Conservation (phyloP, 2,329 filamentous ascomycete species). For the Sclerotinia minor region DNA sequence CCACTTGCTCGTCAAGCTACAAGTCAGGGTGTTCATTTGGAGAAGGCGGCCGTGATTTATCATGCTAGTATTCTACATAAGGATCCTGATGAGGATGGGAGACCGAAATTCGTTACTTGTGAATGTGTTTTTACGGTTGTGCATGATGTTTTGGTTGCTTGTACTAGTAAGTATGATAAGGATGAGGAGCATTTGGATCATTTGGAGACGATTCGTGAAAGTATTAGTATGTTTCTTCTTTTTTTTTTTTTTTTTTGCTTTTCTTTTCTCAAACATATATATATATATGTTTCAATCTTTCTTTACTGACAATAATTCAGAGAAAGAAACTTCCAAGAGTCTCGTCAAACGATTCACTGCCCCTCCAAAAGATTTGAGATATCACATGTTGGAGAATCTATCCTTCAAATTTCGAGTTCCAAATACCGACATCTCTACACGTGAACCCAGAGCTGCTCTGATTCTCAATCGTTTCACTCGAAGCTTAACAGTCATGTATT, state of each 20-base stretch:
- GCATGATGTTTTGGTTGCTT: slow-evolving; percentile 83
- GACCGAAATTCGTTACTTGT: slow-evolving; percentile 64
- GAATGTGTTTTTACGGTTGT: slow-evolving; percentile 90
- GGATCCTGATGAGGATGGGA: slow-evolving; percentile 50
- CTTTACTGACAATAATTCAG: neutral
- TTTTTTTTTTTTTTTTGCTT: no score
- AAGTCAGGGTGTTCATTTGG: slow-evolving; percentile 71
- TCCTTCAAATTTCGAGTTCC: slow-evolving; percentile 75
- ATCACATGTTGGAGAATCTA: slow-evolving; percentile 85
- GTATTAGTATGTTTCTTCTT: neutral
- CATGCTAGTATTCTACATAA: slow-evolving; percentile 73
- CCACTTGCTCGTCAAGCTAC: slow-evolving; percentile 67
- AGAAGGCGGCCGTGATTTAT: slow-evolving; percentile 81
- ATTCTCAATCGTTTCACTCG: slow-evolving; percentile 86
- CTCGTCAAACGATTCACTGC: slow-evolving; percentile 68
- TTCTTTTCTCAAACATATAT: no score
- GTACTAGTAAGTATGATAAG: slow-evolving; percentile 72
- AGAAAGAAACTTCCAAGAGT: slow-evolving; percentile 7
- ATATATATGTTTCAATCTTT: no score
- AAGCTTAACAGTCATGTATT: slow-evolving; percentile 82
- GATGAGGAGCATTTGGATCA: neutral
- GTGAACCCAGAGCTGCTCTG: slow-evolving; percentile 79
- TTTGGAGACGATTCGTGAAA: slow-evolving; percentile 8
- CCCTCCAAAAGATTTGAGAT: slow-evolving; percentile 78
- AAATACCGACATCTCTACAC: slow-evolving; percentile 54